Conservation (phyloP, 2,329 filamentous ascomycete genomes). For the Orbilia quercus region DNA sequence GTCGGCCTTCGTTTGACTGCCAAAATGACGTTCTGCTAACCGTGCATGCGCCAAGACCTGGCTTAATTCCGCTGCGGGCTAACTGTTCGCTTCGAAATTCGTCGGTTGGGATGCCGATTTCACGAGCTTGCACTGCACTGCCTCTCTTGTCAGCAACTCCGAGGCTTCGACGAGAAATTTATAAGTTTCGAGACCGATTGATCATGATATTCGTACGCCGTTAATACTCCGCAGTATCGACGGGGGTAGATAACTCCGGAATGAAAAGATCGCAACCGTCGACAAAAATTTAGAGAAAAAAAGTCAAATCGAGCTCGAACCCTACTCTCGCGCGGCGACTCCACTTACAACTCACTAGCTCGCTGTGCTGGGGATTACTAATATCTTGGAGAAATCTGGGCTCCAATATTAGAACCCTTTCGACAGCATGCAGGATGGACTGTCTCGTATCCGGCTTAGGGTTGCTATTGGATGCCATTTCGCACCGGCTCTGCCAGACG, state of each 20-base stretch:
- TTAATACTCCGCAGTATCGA: too few species aligned
- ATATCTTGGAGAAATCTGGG: not conserved
- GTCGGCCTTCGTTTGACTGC: conserved; percentile 23
- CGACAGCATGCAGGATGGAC: not conserved
- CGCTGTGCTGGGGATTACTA: not conserved
- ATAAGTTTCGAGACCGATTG: not conserved
- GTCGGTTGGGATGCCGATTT: conserved; percentile 5
- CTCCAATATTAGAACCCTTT: not conserved
- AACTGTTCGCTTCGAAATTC: conserved; percentile 16
- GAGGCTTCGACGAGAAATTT: not conserved
- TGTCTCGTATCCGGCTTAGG: not conserved
- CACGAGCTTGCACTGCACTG: conserved; percentile 5
- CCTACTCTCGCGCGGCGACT: too few species aligned
- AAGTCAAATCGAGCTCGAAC: too few species aligned
- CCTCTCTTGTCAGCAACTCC: not conserved
- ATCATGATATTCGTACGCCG: too few species aligned
- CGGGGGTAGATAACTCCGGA: too few species aligned
- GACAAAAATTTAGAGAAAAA: too few species aligned
- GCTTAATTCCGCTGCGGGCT: conserved; percentile 45
- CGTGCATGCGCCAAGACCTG: not conserved
- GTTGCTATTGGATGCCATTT: not conserved
- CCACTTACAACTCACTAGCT: not conserved
- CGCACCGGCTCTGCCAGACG: not conserved
- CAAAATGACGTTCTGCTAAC: conserved; percentile 25
- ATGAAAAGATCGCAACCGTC: not conserved